Conservation (phyloP, 1,284 basidiomycete species). For the Rhodotorula mucilaginosa region DNA sequence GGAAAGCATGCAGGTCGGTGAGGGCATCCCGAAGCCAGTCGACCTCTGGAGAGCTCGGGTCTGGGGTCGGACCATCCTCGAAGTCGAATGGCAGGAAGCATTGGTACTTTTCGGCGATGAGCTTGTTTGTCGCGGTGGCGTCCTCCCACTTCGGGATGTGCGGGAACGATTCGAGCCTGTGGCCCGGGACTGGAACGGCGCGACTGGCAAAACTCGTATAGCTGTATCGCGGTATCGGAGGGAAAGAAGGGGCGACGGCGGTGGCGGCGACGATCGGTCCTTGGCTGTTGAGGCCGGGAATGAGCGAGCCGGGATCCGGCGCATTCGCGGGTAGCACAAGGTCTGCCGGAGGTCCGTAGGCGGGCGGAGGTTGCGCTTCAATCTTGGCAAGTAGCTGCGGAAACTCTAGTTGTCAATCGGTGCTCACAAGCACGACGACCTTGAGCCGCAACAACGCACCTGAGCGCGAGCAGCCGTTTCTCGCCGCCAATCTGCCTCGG, state of each 20-base stretch:
- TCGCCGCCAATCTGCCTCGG: conserved; percentile 2
- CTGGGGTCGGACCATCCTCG: not conserved
- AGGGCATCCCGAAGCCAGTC: not conserved
- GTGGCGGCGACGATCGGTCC: not conserved
- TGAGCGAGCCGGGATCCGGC: not conserved
- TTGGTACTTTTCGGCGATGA: not conserved
- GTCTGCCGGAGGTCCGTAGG: not conserved
- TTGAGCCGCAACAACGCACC: not conserved
- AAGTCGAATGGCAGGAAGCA: not conserved
- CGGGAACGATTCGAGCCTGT: conserved; percentile 1
- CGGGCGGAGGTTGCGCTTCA: not conserved
- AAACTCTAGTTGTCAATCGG: not conserved
- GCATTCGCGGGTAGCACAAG: not conserved
- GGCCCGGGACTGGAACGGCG: not conserved
- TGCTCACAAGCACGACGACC: not conserved
- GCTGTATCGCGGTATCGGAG: not conserved
- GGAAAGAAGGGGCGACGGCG: not conserved
- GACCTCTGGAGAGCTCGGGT: not conserved
- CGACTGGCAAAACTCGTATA: not conserved
- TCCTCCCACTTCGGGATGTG: not conserved
- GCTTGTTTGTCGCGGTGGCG: not conserved
- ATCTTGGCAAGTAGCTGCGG: not conserved
- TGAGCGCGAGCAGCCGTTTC: not conserved
- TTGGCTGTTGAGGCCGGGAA: not conserved
- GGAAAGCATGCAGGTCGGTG: not conserved